Conservation (phyloP, 805 yeast genomes). For the Nadsonia fulvescens region DNA sequence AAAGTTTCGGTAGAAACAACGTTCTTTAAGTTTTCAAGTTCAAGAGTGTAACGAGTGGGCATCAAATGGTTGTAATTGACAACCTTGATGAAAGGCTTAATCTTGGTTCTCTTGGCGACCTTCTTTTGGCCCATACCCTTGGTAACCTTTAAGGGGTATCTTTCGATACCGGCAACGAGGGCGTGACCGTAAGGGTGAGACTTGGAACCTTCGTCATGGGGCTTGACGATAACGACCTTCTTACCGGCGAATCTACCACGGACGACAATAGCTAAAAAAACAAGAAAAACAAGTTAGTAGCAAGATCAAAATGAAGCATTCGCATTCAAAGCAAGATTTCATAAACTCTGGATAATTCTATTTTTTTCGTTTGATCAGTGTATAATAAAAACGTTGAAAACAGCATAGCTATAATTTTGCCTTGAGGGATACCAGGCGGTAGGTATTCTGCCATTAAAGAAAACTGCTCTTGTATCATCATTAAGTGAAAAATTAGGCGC, state of each 20-base stretch:
- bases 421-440: too few relatives aligned
- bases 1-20: conserved; percentile 84
- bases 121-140: conserved; percentile 89
- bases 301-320: too few relatives aligned
- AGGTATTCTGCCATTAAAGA: too few relatives aligned
- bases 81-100: conserved; percentile 97
- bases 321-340: too few relatives aligned
- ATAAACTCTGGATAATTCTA: neutral
- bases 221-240: conserved; percentile 96
- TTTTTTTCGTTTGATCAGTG: neutral
- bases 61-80: conserved; percentile 98
- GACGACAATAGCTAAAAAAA: conserved; percentile 71
- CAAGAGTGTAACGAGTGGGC: conserved; percentile 98
- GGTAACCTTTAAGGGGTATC: conserved; percentile 93
- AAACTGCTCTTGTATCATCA: too few relatives aligned
- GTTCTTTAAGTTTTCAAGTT: conserved; percentile 87
- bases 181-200: conserved; percentile 98
- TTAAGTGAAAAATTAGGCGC: too few relatives aligned
- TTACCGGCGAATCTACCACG: conserved; percentile 99
- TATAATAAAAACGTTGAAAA: neutral
- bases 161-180: conserved; percentile 96
- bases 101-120: conserved; percentile 89
- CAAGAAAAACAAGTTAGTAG: too few relatives aligned
- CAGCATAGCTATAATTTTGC: too few relatives aligned
- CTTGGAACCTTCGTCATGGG: conserved; percentile 97